Evolutionary conservation across 2,329 filamentous ascomycete species (phyloP).

Genomic region (Ambrosiella beaveri): DNA sequence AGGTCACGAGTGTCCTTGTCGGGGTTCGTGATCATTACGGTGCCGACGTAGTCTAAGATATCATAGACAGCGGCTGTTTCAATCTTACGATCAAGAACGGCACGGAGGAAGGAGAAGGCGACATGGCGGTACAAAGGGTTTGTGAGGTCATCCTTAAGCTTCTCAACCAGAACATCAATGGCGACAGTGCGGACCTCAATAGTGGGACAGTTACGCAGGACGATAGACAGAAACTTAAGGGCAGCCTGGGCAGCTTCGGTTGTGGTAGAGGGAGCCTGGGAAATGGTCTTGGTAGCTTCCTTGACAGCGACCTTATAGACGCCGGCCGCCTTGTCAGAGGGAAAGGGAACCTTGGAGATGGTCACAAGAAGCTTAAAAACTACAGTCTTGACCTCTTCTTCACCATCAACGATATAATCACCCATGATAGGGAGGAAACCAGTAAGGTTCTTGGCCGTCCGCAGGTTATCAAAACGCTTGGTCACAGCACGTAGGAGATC

Average conservation of each 20-base stretch:
- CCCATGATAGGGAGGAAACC: conserved; percentile 82
- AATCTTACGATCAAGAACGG: conserved; percentile 69
- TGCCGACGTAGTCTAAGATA: conserved; percentile 71
- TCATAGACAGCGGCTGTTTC: conserved; percentile 83
- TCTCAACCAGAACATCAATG: conserved; percentile 64
- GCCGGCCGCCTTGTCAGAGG: conserved; percentile 34
- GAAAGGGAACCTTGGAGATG: conserved; percentile 68
- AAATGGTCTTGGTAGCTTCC: conserved; percentile 70
- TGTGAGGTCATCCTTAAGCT: conserved; percentile 74
- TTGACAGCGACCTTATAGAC: conserved; percentile 62
- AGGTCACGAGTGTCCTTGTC: conserved; percentile 75
- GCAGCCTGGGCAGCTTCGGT: conserved; percentile 75
- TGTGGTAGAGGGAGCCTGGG: conserved; percentile 57
- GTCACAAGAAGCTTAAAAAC: conserved; percentile 71
- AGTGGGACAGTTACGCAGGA: conserved; percentile 64
- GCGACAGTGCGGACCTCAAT: conserved; percentile 64
- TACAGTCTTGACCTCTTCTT: conserved; percentile 86
- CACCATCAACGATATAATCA: conserved; percentile 64
- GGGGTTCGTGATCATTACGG: conserved; percentile 91
- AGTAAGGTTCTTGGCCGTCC: conserved; percentile 60
- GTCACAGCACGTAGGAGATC: conserved; percentile 75
- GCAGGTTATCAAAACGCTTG: conserved; percentile 66
- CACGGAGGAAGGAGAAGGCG: conserved; percentile 84
- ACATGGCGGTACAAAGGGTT: conserved; percentile 84
- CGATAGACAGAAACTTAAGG: conserved; percentile 70